A percentile compares a stretch with the other conserved stretches of the same genome.
phyloP scores from a whole-genome alignment of 257 asterid genomes.

The Solanum bulbocastanum region DNA sequence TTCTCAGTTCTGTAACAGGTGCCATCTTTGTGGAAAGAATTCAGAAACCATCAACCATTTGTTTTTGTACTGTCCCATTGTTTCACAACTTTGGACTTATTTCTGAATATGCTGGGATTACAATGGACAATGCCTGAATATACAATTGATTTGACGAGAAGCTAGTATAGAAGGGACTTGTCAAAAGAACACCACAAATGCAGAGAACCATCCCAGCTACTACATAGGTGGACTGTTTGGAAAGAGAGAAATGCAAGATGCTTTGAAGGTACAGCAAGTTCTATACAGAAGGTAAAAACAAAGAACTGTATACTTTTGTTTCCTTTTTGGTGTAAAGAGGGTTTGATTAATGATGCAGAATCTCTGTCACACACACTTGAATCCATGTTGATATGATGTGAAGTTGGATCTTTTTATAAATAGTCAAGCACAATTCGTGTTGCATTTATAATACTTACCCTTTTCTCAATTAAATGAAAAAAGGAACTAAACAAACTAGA shows the following conservation, averaged over 20 bases:
- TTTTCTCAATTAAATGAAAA: neutral
- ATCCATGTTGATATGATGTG: neutral
- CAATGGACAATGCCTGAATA: neutral
- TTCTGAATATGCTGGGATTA: neutral
- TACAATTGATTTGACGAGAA: neutral
- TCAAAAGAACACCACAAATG: neutral
- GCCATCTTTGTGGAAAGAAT: neutral
- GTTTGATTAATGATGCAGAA: neutral
- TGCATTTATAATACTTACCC: neutral
- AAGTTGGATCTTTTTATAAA: neutral
- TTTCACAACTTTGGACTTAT: neutral
- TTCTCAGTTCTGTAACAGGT: neutral
- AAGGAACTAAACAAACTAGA: neutral
- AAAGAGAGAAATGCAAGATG: neutral
- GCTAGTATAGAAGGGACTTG: neutral
- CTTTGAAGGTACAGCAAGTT: neutral
- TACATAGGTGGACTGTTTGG: neutral
- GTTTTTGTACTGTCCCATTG: neutral
- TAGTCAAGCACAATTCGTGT: neutral
- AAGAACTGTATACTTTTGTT: neutral
- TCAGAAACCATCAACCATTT: neutral
- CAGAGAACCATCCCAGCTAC: neutral
- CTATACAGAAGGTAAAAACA: neutral
- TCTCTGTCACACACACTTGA: neutral
- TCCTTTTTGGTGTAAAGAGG: neutral